Percentiles rank a stretch among this genome's conserved stretches.
Conservation (phyloP, 352 stramenopile genomes). For the Phytophthora podocarpi region DNA sequence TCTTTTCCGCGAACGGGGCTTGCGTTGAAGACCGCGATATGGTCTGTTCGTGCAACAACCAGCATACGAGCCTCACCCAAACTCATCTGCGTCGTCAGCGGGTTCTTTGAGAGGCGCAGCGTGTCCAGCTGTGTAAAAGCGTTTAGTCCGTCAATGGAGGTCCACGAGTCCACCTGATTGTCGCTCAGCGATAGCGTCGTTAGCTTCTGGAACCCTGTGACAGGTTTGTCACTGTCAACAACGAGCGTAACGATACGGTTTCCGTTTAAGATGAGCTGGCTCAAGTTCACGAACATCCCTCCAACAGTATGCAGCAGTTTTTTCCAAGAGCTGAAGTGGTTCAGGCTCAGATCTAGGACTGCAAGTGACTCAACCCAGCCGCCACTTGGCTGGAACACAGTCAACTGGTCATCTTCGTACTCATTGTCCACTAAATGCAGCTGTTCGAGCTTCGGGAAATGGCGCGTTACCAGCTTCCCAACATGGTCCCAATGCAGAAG, state of each 20-base stretch:
- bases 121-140: constrained; percentile 56
- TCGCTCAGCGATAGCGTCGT: constrained; percentile 62
- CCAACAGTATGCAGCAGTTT: constrained; percentile 47
- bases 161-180: constrained; percentile 75
- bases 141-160: constrained; percentile 78
- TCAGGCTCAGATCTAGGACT: constrained; percentile 71
- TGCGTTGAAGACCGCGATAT: constrained; percentile 65
- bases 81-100: constrained; percentile 68
- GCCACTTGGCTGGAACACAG: constrained; percentile 1
- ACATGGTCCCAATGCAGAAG: constrained; percentile 43
- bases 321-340: constrained; percentile 57
- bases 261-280: constrained; percentile 66
- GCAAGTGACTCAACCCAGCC: constrained; percentile 42
- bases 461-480: constrained; percentile 39
- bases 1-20: constrained; percentile 68
- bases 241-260: constrained; percentile 66
- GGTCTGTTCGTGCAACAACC: constrained; percentile 62
- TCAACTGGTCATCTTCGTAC: constrained; percentile 50
- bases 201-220: constrained; percentile 50
- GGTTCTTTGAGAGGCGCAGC: constrained; percentile 74
- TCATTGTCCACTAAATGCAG: constrained; percentile 68
- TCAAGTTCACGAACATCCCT: constrained; percentile 42
- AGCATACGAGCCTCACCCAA: constrained; percentile 69
- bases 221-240: not conserved
- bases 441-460: constrained; percentile 65